phyloP scores from a whole-genome alignment of 768 basidiomycete species.

The Suillus cothurnatus region DNA sequence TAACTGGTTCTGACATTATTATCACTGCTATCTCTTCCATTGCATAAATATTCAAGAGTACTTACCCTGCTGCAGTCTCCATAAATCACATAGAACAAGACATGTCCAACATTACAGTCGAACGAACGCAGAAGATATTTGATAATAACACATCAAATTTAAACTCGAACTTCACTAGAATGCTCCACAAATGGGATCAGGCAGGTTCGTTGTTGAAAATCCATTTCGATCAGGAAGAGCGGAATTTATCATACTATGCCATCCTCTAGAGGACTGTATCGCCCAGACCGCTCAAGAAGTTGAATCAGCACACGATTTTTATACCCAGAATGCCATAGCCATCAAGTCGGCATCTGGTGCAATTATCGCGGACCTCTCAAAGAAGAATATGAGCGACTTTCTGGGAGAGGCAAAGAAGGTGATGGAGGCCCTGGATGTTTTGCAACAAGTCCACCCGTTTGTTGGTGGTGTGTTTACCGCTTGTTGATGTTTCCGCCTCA shows the following conservation, averaged over 20 bases:
- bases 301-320: not conserved
- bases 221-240: too few species aligned
- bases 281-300: not conserved
- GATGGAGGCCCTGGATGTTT: slow-evolving; percentile 28
- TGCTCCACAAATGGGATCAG: not conserved
- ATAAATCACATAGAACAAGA: not conserved
- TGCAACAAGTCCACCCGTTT: slow-evolving; percentile 31
- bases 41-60: too few species aligned
- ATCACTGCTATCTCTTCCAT: too few species aligned
- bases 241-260: not conserved
- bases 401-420: slow-evolving; percentile 23
- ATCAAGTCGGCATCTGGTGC: not conserved
- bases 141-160: not conserved
- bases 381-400: slow-evolving; percentile 17
- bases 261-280: not conserved
- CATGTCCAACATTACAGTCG: not conserved
- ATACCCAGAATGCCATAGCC: not conserved
- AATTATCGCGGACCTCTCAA: not conserved
- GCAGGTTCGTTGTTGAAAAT: not conserved
- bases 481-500: not conserved
- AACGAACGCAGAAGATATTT: not conserved
- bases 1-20: too few species aligned
- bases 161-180: not conserved
- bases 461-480: slow-evolving; percentile 24
- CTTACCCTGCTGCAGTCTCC: too few species aligned